Evolutionary conservation across 768 basidiomycete genomes (phyloP).

Genomic region (Termitomyces sp.): DNA sequence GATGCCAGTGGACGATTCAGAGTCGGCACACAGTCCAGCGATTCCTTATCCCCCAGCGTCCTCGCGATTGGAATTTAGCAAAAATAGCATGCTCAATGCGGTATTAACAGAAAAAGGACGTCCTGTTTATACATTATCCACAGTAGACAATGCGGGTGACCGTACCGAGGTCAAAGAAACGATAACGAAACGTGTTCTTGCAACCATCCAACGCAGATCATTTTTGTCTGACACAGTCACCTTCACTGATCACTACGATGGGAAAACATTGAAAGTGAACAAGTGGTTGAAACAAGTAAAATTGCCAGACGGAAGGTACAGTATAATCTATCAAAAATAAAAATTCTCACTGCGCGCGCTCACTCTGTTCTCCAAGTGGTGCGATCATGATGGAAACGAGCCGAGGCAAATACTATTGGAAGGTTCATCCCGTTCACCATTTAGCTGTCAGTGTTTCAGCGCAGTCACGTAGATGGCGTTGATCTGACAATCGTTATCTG

Average conservation of each 20-base stretch:
- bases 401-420: constrained; percentile 1
- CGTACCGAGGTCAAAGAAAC: constrained; percentile 19
- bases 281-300: constrained; percentile 17
- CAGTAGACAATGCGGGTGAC: constrained; percentile 13
- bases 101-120: constrained; percentile 14
- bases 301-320: constrained; percentile 12
- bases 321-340: background rate
- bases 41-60: no score
- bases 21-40: no score
- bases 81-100: constrained; percentile 18
- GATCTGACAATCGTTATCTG: background rate
- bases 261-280: constrained; percentile 16
- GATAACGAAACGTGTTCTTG: constrained; percentile 14
- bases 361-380: background rate
- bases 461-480: background rate
- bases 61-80: constrained; percentile 18
- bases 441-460: constrained; percentile 1
- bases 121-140: constrained; percentile 18
- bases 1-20: no score
- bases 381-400: background rate
- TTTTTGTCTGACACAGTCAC: constrained; percentile 21
- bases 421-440: background rate
- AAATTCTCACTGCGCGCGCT: background rate
- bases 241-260: constrained; percentile 15
- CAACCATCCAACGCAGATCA: constrained; percentile 13